Evolutionary conservation across 352 stramenopile genomes (phyloP).

Genomic region (Globisporangium lucens): DNA sequence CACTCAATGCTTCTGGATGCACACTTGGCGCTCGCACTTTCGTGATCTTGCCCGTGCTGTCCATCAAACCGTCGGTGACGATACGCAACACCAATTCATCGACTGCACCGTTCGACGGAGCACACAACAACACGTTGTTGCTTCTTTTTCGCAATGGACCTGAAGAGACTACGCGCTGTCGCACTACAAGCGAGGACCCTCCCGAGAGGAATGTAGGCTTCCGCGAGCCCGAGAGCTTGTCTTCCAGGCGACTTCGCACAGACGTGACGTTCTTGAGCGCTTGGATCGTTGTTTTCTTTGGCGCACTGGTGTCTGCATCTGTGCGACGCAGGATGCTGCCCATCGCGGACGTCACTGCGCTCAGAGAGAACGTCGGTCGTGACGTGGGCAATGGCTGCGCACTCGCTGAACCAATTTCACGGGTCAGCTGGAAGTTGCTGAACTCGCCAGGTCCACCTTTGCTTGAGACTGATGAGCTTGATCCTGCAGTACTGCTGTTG

Average conservation of each 20-base stretch:
- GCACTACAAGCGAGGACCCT: conserved; percentile 35
- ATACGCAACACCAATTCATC: conserved; percentile 89
- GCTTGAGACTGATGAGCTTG: background rate
- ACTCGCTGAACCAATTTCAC: conserved; percentile 23
- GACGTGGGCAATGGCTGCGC: background rate
- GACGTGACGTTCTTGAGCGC: conserved; percentile 51
- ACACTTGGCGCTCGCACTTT: conserved; percentile 72
- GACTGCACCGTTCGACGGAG: conserved; percentile 89
- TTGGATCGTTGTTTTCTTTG: conserved; percentile 60
- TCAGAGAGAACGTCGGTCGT: conserved; percentile 52
- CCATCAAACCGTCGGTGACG: conserved; percentile 78
- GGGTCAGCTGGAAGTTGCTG: conserved; percentile 47
- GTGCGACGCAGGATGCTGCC: conserved; percentile 63
- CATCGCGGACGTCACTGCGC: conserved; percentile 37
- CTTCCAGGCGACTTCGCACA: conserved; percentile 62
- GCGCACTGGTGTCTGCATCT: conserved; percentile 14
- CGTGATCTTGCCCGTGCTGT: conserved; percentile 39
- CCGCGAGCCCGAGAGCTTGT: conserved; percentile 40
- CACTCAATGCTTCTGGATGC: conserved; percentile 41
- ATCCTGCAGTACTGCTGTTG: background rate
- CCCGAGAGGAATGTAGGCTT: conserved; percentile 19
- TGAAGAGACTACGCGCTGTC: conserved; percentile 36
- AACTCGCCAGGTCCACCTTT: conserved; percentile 24
- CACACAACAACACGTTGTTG: conserved; percentile 82
- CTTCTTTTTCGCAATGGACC: conserved; percentile 25